Percentiles rank a stretch among this genome's conserved stretches.
Evolutionary conservation across 108 stramenopile genomes (phyloP).

Genomic region (Nitzschia inconspicua): DNA sequence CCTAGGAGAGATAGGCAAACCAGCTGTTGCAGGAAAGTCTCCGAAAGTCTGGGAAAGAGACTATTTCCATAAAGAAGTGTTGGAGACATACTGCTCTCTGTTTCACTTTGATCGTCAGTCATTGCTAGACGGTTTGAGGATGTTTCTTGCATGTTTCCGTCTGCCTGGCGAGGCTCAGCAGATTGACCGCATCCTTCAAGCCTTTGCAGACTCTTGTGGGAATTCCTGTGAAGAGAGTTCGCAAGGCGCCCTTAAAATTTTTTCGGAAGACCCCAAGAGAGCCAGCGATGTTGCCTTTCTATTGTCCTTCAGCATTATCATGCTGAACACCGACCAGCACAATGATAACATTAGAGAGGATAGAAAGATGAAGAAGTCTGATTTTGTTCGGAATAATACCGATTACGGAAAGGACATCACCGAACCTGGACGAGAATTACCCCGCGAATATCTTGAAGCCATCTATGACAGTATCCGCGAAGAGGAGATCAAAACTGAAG

Average conservation of each 20-base stretch:
- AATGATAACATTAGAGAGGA: constrained; percentile 94
- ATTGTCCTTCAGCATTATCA: constrained; percentile 94
- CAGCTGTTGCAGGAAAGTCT: constrained; percentile 45
- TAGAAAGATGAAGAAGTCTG: constrained; percentile 87
- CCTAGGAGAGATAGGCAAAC: constrained; percentile 86
- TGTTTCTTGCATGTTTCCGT: constrained; percentile 93
- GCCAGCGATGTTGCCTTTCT: constrained; percentile 92
- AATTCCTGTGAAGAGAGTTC: constrained; percentile 73
- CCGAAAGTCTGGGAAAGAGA: constrained; percentile 71
- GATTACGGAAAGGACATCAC: constrained; percentile 93
- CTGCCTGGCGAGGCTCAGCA: constrained; percentile 93
- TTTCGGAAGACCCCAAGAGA: constrained; percentile 79
- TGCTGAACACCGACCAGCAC: constrained; percentile 98
- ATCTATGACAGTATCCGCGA: constrained; percentile 86
- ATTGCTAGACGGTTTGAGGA: constrained; percentile 83
- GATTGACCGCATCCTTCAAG: constrained; percentile 87
- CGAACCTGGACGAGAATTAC: constrained; percentile 77
- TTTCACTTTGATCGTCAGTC: constrained; percentile 86
- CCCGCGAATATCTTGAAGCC: constrained; percentile 78
- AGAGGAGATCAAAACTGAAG: constrained; percentile 85
- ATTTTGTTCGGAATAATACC: constrained; percentile 89
- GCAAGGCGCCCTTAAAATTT: constrained; percentile 49
- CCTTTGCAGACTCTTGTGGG: constrained; percentile 85
- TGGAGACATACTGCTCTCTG: constrained; percentile 63
- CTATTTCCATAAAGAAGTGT: constrained; percentile 88